Evolutionary conservation across 805 yeast species (phyloP), one percentile per base, ranked within the genome.

Genomic region (Starmerella geochares): DNA sequence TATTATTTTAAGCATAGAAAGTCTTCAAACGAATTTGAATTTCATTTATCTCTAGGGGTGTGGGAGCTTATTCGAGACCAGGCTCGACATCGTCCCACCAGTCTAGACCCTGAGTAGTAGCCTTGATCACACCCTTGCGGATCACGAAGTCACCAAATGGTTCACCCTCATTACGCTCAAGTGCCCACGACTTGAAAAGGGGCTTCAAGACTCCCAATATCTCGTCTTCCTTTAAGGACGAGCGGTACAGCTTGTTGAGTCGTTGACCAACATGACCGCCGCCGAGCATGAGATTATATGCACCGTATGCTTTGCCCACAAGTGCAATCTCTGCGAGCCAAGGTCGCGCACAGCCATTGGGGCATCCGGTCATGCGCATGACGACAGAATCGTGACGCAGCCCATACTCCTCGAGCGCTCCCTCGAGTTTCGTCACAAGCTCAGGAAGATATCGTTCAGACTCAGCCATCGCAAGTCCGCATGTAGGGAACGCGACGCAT

Each of bases 381-480:
- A 87, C 95, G 58, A 90, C 76, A 7, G 95, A 81, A 68, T 90
- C 97, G 61, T 87, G 95, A 64, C 95, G 83, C 60, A 90, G 76
- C 8, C 97, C 97, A 57, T 80, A 79, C 62, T 87, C 95, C 68
- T 90, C 96, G 51, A 90, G 72, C 19, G 86, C 79, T n/a, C 72
- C 77, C 67, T 90, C 97, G 53, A 90, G 70, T 69, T 87, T 86
- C 55, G 81, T 67, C 58, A 90, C 77, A 60, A 90, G 74, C 45
- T 74, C 81, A 8, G 97, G 97, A 61, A 90, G 73, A 65, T 81
- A 82, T 65, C 97, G 80, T 72, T 90, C 97, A 49, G 94, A 83
- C 71, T 90, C 97, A 29, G 97, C 97, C 96, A 90, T 87, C 17
- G 97, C 97, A 63, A 90, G 77, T 59, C 97, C 97, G 78, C 97